Conservation (phyloP, 495 filamentous ascomycete genomes). For the Talaromyces stipitatus region DNA sequence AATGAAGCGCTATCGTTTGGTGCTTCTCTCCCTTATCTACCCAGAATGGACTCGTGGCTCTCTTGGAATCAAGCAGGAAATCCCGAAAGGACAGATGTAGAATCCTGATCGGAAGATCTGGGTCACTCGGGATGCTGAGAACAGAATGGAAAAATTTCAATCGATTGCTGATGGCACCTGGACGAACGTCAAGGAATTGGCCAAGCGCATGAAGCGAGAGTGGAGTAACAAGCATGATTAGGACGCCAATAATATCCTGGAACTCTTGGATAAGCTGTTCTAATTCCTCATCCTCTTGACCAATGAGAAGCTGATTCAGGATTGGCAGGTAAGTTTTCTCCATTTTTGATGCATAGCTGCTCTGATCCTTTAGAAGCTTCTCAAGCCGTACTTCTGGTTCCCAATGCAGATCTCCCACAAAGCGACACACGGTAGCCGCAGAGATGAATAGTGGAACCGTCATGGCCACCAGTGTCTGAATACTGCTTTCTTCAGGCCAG, state of each 20-base stretch:
- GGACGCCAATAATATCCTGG: neutral
- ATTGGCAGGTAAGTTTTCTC: conserved; percentile 7
- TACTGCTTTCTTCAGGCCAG: conserved; percentile 30
- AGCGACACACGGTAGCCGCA: conserved; percentile 10
- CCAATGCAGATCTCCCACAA: conserved; percentile 2
- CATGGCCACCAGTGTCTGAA: conserved; percentile 8
- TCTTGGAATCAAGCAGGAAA: conserved; percentile 15
- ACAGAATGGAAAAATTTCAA: conserved; percentile 6
- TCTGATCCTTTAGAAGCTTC: conserved; percentile 3
- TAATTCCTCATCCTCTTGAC: neutral
- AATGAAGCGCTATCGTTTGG: conserved; percentile 9
- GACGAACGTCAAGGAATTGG: no score
- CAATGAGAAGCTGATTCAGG: conserved; percentile 2
- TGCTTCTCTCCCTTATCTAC: conserved; percentile 17
- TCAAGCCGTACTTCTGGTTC: conserved; percentile 7
- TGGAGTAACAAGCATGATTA: conserved; percentile 2
- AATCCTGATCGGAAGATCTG: neutral
- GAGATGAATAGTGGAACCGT: conserved; percentile 11
- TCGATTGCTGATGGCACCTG: no score
- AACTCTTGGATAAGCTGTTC: conserved; percentile 5
- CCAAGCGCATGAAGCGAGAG: neutral
- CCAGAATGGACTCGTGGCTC: conserved; percentile 14
- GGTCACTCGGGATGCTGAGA: neutral
- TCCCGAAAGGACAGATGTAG: conserved; percentile 18
- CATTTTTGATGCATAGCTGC: neutral